A percentile compares a stretch with the other conserved stretches of the same genome.
Conservation (phyloP, 176 grass and related monocot species). For the Triticum aestivum region DNA sequence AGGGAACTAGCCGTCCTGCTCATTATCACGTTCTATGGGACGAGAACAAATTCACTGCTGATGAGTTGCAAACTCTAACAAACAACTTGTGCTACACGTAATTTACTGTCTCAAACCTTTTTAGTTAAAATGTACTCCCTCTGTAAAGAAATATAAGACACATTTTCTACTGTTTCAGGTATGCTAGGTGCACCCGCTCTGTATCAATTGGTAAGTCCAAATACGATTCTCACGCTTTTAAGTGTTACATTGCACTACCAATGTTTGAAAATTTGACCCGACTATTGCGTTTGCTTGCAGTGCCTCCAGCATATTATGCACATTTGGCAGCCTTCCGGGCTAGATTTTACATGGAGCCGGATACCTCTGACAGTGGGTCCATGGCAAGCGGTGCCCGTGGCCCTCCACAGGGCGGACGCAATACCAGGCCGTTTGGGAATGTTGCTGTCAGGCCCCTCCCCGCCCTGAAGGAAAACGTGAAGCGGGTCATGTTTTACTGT, state of each 20-base stretch:
- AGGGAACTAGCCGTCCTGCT: conserved; percentile 94
- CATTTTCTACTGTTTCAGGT: conserved; percentile 43
- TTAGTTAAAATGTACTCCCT: background rate
- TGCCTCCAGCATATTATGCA: conserved; percentile 87
- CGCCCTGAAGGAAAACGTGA: conserved; percentile 89
- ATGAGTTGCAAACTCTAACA: conserved; percentile 81
- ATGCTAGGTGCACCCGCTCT: conserved; percentile 84
- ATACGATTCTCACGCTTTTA: background rate
- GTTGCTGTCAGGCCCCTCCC: conserved; percentile 86
- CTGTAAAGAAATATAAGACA: too few species aligned
- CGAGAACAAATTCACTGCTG: conserved; percentile 97
- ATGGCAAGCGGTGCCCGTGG: conserved; percentile 69
- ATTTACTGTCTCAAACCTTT: conserved; percentile 12
- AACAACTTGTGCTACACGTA: conserved; percentile 99
- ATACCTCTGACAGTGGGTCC: conserved; percentile 79
- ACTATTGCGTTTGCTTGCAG: conserved; percentile 40
- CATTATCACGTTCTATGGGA: conserved; percentile 99
- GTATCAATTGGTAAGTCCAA: conserved; percentile 74
- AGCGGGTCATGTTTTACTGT: conserved; percentile 95
- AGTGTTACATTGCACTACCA: background rate
- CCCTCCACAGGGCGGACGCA: conserved; percentile 41
- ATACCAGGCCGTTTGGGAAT: conserved; percentile 49
- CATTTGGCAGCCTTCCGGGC: conserved; percentile 89
- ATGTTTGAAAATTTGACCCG: background rate
- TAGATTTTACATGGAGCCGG: conserved; percentile 90